Evolutionary conservation across 2,329 filamentous ascomycete genomes (phyloP), one percentile per base, ranked within the genome.

Genomic region (Madurella mycetomatis): DNA sequence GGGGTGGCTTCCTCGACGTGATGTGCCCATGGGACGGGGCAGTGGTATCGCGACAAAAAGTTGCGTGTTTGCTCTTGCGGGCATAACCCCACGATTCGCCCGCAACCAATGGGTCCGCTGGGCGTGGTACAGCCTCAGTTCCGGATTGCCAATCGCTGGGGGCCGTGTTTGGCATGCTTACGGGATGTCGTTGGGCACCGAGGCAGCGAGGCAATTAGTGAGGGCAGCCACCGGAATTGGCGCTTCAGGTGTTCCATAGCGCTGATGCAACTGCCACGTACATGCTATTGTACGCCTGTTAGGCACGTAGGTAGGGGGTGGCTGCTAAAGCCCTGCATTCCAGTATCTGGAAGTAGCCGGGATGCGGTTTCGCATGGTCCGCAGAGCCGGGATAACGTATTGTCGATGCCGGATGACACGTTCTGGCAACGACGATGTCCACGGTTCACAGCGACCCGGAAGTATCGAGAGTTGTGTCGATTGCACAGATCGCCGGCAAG

Each of bases 241-340:
- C 34, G 34, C 34, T 37, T 37, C 43, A 54, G 51, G 56, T 53
- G 40, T 45, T 45, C 40, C 16, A 47, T 55, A 32, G 31, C 47
- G 42, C 51, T 59, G 51, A 46, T 18, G 31, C 13, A 49, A 49
- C 42, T 58, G 61, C 60, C 61, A 63, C 61, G 61, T 62, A 62
- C 57, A n/a, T 40, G 18, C 34, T 31, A 5, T 34, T 18, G 9
- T 18, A 18, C 7, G 19, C 25, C 17, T 42, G 34, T 11, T 4
- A 37, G 31, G 31, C 31, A 34, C 7, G 31, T 34, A 34, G 34
- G 34, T 37, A 34, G 45, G 40, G 42, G 25, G 12, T 49, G 45
- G 41, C 25, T 42, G 52, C 52, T 41, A 50, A 53, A 37, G 50
- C 50, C 51, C 41, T 48, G 56, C 49, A 52, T 44, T 50, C 40